A percentile compares a stretch with the other conserved stretches of the same genome.
phyloP scores from a whole-genome alignment of 345 rosid genomes.

The Erysimum cheiranthoides region DNA sequence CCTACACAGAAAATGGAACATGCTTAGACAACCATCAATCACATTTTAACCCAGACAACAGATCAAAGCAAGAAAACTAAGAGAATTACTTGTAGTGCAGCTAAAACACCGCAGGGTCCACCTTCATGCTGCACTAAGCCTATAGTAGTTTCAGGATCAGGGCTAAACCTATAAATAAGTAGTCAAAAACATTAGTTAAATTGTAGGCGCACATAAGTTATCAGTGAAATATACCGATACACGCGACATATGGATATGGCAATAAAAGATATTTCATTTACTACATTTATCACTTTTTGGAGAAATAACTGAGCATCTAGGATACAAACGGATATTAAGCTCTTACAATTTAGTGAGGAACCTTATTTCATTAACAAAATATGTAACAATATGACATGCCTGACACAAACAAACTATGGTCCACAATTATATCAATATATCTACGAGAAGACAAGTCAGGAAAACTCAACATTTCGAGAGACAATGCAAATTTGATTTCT shows the following conservation, averaged over 20 bases:
- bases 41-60: conserved; percentile 13
- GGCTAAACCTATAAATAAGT: conserved; percentile 78
- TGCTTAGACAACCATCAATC: conserved; percentile 16
- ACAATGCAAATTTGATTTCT: background rate
- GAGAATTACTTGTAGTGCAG: conserved; percentile 84
- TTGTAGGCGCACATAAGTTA: background rate
- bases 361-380: background rate
- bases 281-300: background rate
- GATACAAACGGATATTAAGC: background rate
- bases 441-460: background rate
- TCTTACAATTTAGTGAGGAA: background rate
- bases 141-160: conserved; percentile 95
- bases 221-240: background rate
- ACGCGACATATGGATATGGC: conserved; percentile 11
- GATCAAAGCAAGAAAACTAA: conserved; percentile 32
- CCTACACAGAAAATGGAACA: conserved; percentile 61
- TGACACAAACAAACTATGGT: background rate
- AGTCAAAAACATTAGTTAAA: conserved; percentile 42
- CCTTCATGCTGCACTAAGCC: conserved; percentile 99
- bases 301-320: conserved; percentile 14
- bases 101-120: conserved; percentile 99
- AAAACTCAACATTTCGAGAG: background rate
- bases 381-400: background rate
- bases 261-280: background rate
- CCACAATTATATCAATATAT: background rate